phyloP scores from a whole-genome alignment of 73 alveolate species.

The Paraurostyla sp. region DNA sequence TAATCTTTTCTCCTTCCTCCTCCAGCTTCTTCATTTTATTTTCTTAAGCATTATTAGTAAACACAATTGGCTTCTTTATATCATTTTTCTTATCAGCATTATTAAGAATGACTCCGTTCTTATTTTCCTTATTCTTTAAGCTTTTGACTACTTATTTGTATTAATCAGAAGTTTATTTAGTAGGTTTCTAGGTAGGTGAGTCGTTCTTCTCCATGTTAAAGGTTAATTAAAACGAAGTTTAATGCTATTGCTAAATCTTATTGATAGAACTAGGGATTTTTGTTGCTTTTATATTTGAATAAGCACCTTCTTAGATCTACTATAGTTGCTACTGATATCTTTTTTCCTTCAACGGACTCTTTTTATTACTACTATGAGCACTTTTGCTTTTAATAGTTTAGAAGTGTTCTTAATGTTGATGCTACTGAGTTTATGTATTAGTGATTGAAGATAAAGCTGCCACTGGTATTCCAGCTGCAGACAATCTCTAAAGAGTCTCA shows the following conservation, averaged over 20 bases:
- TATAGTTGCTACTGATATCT: background rate
- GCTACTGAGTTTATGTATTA: background rate
- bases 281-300: background rate
- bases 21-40: constrained; percentile 7
- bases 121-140: background rate
- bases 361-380: background rate
- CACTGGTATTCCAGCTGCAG: background rate
- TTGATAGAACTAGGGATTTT: background rate
- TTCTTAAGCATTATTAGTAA: background rate
- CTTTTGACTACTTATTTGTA: background rate
- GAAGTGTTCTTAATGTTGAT: background rate
- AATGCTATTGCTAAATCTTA: background rate
- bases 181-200: background rate
- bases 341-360: background rate
- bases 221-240: constrained; percentile 8
- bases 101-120: background rate
- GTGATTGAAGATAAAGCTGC: background rate
- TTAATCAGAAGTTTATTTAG: background rate
- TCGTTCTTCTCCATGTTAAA: constrained; percentile 1
- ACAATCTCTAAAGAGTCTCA: constrained; percentile 8
- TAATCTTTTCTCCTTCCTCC: constrained; percentile 25
- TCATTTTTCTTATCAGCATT: background rate
- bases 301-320: background rate
- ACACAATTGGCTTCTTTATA: background rate
- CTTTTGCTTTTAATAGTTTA: background rate